These are phyloP conservation scores for Pseudognaphalium luteoalbum DNA, from an alignment of 129 eudicot genomes.

Conservation along the genomic window DNA sequence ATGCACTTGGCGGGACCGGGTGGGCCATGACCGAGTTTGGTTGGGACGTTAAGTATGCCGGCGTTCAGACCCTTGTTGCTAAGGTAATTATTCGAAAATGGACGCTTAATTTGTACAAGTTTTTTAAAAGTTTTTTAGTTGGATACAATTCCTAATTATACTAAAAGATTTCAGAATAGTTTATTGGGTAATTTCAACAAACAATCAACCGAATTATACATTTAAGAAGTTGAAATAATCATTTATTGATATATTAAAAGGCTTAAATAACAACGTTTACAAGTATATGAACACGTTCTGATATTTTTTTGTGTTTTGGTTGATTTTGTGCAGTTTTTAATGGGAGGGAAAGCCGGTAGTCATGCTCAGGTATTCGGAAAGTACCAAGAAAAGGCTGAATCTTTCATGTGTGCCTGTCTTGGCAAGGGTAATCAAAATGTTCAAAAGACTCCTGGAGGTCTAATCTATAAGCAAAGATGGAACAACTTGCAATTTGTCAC, in stretches of 20 bases:
- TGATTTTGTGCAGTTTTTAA: slow-evolving; percentile 58
- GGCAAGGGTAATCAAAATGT: slow-evolving; percentile 72
- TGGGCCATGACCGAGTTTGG: slow-evolving; percentile 98
- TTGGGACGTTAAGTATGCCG: slow-evolving; percentile 98
- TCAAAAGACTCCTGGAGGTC: slow-evolving; percentile 88
- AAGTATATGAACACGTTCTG: not conserved
- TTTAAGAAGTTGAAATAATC: too few relatives aligned
- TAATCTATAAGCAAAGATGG: slow-evolving; percentile 85
- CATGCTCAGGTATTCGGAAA: slow-evolving; percentile 58
- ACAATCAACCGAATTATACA: too few relatives aligned
- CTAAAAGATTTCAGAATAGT: too few relatives aligned
- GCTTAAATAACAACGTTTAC: too few relatives aligned
- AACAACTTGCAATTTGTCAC: slow-evolving; percentile 94
- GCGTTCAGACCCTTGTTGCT: slow-evolving; percentile 90
- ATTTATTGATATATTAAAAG: too few relatives aligned
- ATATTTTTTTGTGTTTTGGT: not conserved
- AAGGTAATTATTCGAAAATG: slow-evolving; percentile 44
- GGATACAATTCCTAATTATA: too few relatives aligned
- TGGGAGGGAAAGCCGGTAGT: slow-evolving; percentile 72
- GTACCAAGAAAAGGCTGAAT: slow-evolving; percentile 85
- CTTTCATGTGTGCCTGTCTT: slow-evolving; percentile 84
- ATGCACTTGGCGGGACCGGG: slow-evolving; percentile 90
- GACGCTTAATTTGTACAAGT: not conserved
- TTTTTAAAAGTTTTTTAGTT: too few relatives aligned
- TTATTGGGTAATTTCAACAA: too few relatives aligned